phyloP scores from a whole-genome alignment of 805 yeast species.

The Ogataea naganishii region DNA sequence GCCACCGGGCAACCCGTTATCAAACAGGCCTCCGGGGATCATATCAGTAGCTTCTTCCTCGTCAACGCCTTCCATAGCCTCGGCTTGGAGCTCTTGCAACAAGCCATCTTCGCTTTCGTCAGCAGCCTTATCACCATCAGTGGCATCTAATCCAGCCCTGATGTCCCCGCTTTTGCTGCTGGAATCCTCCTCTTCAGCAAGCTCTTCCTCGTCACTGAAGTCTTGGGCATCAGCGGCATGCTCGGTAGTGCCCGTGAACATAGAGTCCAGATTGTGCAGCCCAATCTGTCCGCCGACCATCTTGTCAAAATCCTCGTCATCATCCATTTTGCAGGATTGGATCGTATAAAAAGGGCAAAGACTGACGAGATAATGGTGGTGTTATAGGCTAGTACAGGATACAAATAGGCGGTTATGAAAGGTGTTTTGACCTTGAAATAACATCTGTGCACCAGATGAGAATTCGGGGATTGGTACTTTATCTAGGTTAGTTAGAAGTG shows the following conservation, averaged over 20 bases:
- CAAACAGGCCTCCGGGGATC: constrained; percentile 22
- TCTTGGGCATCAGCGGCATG: constrained; percentile 93
- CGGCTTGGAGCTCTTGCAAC: constrained; percentile 27
- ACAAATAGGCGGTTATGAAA: too few species aligned
- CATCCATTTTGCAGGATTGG: too few species aligned
- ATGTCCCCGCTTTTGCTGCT: neutral
- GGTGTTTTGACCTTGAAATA: too few species aligned
- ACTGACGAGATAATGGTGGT: too few species aligned
- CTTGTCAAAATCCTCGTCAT: constrained; percentile 23
- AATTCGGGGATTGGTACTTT: too few species aligned
- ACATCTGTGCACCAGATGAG: too few species aligned
- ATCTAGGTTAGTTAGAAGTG: too few species aligned
- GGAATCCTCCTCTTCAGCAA: constrained; percentile 75
- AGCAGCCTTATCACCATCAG: constrained; percentile 28
- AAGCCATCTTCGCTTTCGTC: constrained; percentile 26
- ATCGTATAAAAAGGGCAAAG: too few species aligned
- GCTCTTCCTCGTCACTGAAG: constrained; percentile 88
- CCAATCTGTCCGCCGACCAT: constrained; percentile 26
- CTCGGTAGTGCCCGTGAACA: constrained; percentile 41
- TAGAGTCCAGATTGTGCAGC: constrained; percentile 17
- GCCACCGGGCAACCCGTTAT: constrained; percentile 21
- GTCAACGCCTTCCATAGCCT: constrained; percentile 26
- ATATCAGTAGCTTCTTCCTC: constrained; percentile 18
- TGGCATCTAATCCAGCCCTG: constrained; percentile 29
- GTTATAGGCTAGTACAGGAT: too few species aligned